These are phyloP conservation scores for Albugo laibachii DNA, from an alignment of 352 stramenopile species.

Conservation along the genomic window DNA sequence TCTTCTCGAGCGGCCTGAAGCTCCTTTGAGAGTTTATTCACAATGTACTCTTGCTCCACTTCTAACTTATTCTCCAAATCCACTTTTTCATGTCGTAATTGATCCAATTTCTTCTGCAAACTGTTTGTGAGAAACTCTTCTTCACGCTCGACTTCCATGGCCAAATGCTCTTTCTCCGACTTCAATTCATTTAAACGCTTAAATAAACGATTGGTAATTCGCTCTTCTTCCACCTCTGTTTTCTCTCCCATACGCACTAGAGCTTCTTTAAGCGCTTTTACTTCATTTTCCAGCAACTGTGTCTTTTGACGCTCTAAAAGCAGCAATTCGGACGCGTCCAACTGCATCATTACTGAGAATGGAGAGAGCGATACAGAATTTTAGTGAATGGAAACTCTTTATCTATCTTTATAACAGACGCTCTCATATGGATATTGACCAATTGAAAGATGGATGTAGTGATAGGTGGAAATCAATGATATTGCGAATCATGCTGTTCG, in stretches of 20 bases:
- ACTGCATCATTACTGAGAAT: not conserved
- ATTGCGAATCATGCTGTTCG: no score
- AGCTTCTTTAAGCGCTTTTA: constrained; percentile 37
- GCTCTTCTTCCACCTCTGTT: constrained; percentile 69
- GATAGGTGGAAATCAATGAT: no score
- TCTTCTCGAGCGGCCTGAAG: constrained; percentile 43
- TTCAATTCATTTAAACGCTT: constrained; percentile 62
- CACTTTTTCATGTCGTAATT: constrained; percentile 77
- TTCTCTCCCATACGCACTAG: constrained; percentile 66
- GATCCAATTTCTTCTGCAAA: constrained; percentile 77
- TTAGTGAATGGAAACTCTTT: no score
- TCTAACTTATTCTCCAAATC: constrained; percentile 85
- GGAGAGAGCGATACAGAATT: no score
- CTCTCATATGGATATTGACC: no score
- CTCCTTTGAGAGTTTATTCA: constrained; percentile 81
- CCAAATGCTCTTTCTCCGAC: constrained; percentile 77
- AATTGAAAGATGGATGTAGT: no score
- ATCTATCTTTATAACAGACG: no score
- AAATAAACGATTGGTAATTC: constrained; percentile 67
- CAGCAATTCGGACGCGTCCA: constrained; percentile 36
- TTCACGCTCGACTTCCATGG: constrained; percentile 74
- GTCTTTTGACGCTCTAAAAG: constrained; percentile 58
- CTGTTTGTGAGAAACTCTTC: constrained; percentile 83
- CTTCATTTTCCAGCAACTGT: constrained; percentile 37
- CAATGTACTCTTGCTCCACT: constrained; percentile 83